Evolutionary conservation across 2,329 filamentous ascomycete genomes (phyloP).

Genomic region (Nemania sp.): DNA sequence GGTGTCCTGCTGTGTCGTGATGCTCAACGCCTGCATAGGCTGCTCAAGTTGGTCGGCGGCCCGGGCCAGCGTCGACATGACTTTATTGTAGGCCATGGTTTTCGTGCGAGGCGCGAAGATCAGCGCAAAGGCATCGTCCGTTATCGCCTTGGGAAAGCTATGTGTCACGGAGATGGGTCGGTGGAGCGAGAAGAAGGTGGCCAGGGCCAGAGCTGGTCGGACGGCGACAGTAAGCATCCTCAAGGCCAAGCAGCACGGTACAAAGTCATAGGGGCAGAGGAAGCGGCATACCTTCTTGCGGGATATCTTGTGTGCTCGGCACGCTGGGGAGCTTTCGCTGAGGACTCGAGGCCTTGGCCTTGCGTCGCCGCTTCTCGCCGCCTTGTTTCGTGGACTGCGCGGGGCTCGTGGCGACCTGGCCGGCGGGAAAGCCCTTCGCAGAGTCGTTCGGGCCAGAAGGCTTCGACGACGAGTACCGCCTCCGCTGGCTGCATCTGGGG

Average conservation of each 20-base stretch:
- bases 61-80: conserved; percentile 68
- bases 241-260: background rate
- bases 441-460: conserved; percentile 65
- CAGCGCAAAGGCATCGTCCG: conserved; percentile 76
- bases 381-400: conserved; percentile 51
- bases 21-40: conserved; percentile 58
- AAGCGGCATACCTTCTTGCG: conserved; percentile 61
- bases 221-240: conserved; percentile 29
- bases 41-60: conserved; percentile 64
- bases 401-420: conserved; percentile 53
- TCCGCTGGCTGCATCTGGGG: conserved; percentile 52
- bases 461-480: conserved; percentile 64
- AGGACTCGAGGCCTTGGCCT: conserved; percentile 58
- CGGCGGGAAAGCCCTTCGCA: conserved; percentile 54
- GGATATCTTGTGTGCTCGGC: conserved; percentile 74
- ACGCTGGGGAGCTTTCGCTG: conserved; percentile 70
- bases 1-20: conserved; percentile 46
- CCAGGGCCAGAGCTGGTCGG: conserved; percentile 76
- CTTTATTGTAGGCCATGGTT: conserved; percentile 58
- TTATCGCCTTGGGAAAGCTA: conserved; percentile 74
- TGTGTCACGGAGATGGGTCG: conserved; percentile 88
- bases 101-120: conserved; percentile 72
- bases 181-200: conserved; percentile 94
- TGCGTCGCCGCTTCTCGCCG: conserved; percentile 62
- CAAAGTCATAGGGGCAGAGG: background rate